phyloP scores from a whole-genome alignment of 2,329 filamentous ascomycete species.

The Sarocladium kiliense region DNA sequence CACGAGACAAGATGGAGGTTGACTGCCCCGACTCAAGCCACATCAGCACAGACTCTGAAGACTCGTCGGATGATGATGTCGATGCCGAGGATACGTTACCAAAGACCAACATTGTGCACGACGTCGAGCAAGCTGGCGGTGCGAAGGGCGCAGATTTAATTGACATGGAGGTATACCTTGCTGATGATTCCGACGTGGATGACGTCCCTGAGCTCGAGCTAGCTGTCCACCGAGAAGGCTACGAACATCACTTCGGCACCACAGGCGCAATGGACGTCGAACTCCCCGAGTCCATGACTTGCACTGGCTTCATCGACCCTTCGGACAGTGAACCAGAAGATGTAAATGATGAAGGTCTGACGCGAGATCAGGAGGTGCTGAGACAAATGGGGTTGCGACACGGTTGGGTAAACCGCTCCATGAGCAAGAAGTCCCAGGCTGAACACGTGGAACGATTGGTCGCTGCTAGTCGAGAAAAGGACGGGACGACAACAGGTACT shows the following conservation, averaged over 20 bases:
- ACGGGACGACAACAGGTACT: too few relatives aligned
- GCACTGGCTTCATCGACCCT: neutral
- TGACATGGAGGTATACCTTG: conserved; percentile 26
- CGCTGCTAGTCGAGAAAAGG: neutral
- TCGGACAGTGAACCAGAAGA: neutral
- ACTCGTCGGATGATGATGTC: neutral
- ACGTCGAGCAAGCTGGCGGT: conserved; percentile 18
- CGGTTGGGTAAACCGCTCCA: neutral
- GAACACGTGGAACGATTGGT: neutral
- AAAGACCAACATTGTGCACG: conserved; percentile 11
- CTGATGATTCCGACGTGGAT: conserved; percentile 18
- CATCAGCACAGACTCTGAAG: neutral
- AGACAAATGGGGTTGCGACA: neutral
- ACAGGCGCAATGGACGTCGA: conserved; percentile 22
- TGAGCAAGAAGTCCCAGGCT: neutral
- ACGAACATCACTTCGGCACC: conserved; percentile 17
- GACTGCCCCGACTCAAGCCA: too few relatives aligned
- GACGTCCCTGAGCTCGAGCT: conserved; percentile 25
- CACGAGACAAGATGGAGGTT: too few relatives aligned
- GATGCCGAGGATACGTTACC: too few relatives aligned
- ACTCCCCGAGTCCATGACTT: neutral
- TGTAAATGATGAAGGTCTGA: neutral
- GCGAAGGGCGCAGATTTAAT: conserved; percentile 9
- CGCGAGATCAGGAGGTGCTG: neutral
- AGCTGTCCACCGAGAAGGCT: conserved; percentile 21